Base-by-base conservation (phyloP, 2,329 filamentous ascomycete genomes). In the Beauveria medogensis region DNA sequence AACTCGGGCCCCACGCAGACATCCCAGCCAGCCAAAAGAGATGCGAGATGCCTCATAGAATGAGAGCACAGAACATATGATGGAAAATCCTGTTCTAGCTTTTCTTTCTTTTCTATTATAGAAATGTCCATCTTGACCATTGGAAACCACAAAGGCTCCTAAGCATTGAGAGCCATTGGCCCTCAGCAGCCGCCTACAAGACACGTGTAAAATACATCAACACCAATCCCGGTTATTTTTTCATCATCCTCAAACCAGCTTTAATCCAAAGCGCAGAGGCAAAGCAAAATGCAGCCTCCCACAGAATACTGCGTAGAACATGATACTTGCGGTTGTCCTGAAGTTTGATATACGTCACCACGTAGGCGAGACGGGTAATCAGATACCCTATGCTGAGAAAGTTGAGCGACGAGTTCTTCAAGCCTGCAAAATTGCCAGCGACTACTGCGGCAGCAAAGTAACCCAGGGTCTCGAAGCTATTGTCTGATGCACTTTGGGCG, bases 401-500 rank as follows among this genome's bases (percentile, higher is more conserved):
- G 66, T 77, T 77, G 60, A 75, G 63, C 37, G 64, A 67, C 43
- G 55, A 57, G 20, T 65, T 60, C 20, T 71, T 65, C 10, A 76
- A 69, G 26, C 70, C 68, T 8, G 74, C 67, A 6, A 64, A 64
- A 63, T 75, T 76, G 61, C 72, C 75, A 10, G 75, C 74, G 43
- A 74, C 68, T 14, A 77, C 68, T 43, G 68, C 70, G 7, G 66
- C 70, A 2, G 72, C 68, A 65, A 69, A 73, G 61, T 72, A 65
- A n/a, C 69, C 71, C 9, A 75, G 61, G 7, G 69, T 70, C 65
- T 75, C 73, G 54, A 72, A 67, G 55, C 65, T 69, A 66, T 75
- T 75, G 54, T 64, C 63, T 7, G 65, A 53, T 3, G 76, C 74
- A 18, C 81, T 80, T 67, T 84, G 78, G 7, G 76, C 72, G 52